Conservation (phyloP, 2,329 filamentous ascomycete species). For the Eutypella sp. region DNA sequence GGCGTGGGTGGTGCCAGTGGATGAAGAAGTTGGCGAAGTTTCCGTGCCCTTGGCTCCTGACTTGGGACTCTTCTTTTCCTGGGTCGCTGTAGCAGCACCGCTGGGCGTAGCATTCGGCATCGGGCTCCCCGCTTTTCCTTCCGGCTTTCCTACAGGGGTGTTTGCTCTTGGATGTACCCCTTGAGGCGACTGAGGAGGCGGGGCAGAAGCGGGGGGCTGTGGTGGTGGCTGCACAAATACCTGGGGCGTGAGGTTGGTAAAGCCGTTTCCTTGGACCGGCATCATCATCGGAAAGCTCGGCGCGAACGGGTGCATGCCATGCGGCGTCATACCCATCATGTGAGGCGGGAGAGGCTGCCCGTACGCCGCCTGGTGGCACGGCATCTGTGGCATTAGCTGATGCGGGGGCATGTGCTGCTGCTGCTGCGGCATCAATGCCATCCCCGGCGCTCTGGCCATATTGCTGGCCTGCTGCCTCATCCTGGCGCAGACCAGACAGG, state of each 20-base stretch:
- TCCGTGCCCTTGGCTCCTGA: too few relatives aligned
- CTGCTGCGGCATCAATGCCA: slow-evolving; percentile 18
- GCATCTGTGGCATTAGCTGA: slow-evolving; percentile 18
- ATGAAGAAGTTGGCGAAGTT: background rate
- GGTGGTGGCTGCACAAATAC: slow-evolving; percentile 4
- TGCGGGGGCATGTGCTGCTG: slow-evolving; percentile 13
- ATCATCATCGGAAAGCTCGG: slow-evolving; percentile 23
- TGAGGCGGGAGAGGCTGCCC: slow-evolving; percentile 21
- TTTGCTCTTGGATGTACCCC: too few relatives aligned
- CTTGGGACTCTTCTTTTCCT: too few relatives aligned
- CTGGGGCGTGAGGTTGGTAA: slow-evolving; percentile 12
- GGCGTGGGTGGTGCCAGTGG: background rate
- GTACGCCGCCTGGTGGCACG: slow-evolving; percentile 17
- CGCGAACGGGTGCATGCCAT: slow-evolving; percentile 15
- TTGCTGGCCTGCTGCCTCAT: slow-evolving; percentile 25
- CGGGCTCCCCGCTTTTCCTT: too few relatives aligned
- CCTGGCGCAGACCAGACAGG: slow-evolving; percentile 25
- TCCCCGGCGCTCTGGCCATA: slow-evolving; percentile 19
- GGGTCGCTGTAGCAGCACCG: too few relatives aligned
- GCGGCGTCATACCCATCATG: slow-evolving; percentile 20
- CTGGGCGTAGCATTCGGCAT: too few relatives aligned
- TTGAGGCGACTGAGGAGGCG: slow-evolving; percentile 2
- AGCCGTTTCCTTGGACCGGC: slow-evolving; percentile 16
- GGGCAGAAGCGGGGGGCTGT: slow-evolving; percentile 3
- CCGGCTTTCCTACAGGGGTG: too few relatives aligned